These are phyloP conservation scores for Teratosphaeria zuluensis DNA, from an alignment of 2,329 filamentous ascomycete genomes.

Conservation along the genomic window DNA sequence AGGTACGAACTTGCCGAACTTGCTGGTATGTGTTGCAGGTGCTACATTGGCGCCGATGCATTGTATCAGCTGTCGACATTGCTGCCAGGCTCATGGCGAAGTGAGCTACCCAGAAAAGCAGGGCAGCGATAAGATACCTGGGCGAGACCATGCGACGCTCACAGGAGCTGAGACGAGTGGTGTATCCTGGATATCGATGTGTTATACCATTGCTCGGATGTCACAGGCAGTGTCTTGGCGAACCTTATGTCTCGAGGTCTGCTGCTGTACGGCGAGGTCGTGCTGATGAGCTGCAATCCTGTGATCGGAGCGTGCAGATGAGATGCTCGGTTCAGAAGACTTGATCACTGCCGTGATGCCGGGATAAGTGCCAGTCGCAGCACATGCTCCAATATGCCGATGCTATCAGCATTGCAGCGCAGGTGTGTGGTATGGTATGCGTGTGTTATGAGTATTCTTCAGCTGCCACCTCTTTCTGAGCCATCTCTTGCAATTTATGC, in stretches of 20 bases:
- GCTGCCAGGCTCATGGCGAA: background rate
- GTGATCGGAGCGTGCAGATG: background rate
- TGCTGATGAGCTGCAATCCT: background rate
- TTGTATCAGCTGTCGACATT: background rate
- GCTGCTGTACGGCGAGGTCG: background rate
- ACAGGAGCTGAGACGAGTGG: too few relatives aligned
- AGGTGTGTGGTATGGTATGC: background rate
- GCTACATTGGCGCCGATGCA: background rate
- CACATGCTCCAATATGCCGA: background rate
- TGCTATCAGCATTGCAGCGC: background rate
- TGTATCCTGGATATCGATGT: too few relatives aligned
- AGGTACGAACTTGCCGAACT: background rate
- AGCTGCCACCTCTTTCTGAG: background rate
- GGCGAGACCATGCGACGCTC: background rate
- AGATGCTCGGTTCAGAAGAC: background rate
- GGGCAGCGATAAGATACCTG: background rate
- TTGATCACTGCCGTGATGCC: background rate
- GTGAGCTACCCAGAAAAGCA: background rate
- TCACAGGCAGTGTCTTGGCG: background rate
- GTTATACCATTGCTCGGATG: background rate
- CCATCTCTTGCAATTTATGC: too few relatives aligned
- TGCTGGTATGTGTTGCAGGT: background rate
- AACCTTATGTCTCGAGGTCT: background rate
- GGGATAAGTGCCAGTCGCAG: background rate
- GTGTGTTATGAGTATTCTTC: background rate